These are phyloP conservation scores for Selaginella moellendorffii DNA, from an alignment of 75 land plant genomes.

Conservation along the genomic window DNA sequence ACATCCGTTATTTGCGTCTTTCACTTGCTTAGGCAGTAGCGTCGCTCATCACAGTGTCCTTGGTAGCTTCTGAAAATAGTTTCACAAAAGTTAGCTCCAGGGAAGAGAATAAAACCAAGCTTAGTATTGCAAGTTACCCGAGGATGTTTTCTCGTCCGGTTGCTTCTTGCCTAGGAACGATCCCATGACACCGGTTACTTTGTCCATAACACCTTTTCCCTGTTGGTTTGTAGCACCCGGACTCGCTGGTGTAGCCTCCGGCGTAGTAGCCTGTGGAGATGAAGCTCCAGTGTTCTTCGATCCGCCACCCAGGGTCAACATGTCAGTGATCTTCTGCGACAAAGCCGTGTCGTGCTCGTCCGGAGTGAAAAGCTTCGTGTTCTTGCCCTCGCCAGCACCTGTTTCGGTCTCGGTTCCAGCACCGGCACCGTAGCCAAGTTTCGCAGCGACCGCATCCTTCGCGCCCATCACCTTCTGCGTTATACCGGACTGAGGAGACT, in stretches of 20 bases:
- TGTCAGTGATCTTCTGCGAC: slow-evolving; percentile 14
- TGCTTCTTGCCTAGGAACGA: background rate
- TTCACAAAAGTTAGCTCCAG: no score
- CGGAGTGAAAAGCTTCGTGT: background rate
- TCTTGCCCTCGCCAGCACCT: background rate
- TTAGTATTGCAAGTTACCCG: no score
- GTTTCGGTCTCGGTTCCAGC: background rate
- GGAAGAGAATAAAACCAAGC: no score
- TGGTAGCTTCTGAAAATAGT: no score
- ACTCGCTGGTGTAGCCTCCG: background rate
- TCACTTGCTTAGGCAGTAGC: no score
- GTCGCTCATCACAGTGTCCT: no score
- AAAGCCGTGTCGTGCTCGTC: slow-evolving; percentile 11
- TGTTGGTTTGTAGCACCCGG: background rate
- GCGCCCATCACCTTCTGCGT: background rate
- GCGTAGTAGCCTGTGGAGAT: background rate
- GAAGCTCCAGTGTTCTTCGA: slow-evolving; percentile 1
- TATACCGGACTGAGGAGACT: background rate
- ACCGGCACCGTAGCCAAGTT: slow-evolving; percentile 2
- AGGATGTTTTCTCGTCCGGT: background rate
- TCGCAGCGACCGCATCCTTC: slow-evolving; percentile 11
- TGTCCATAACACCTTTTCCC: background rate
- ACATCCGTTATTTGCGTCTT: no score
- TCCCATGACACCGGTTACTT: background rate
- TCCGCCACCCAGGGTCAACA: slow-evolving; percentile 4